Evolutionary conservation across 768 basidiomycete species (phyloP).

Genomic region (Trametes meyenii): DNA sequence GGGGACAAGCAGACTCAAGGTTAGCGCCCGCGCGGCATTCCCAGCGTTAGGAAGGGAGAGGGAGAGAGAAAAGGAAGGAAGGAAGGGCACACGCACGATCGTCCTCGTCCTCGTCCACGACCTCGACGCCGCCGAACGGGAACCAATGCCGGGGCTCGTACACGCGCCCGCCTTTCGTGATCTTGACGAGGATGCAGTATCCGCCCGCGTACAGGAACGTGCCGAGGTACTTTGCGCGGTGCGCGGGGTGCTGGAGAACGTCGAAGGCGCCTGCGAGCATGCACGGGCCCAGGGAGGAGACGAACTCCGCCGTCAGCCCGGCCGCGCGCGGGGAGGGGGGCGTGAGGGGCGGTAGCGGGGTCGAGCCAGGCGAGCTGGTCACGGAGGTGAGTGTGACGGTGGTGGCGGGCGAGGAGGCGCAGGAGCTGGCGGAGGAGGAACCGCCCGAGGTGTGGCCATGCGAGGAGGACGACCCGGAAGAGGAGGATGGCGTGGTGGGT

Average conservation of each 20-base stretch:
- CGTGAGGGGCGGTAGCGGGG: background rate
- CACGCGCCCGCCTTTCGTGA: slow-evolving; percentile 67
- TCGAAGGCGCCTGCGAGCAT: slow-evolving; percentile 85
- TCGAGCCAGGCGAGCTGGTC: background rate
- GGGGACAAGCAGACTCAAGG: background rate
- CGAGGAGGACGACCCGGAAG: slow-evolving; percentile 24
- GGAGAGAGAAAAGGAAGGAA: too few species aligned
- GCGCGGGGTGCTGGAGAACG: slow-evolving; percentile 70
- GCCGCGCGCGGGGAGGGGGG: slow-evolving; percentile 11
- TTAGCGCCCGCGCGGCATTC: background rate
- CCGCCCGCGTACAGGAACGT: slow-evolving; percentile 88
- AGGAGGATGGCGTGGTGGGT: slow-evolving; percentile 12
- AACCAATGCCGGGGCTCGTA: slow-evolving; percentile 95
- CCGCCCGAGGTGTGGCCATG: background rate
- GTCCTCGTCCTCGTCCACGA: slow-evolving; percentile 67
- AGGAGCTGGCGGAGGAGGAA: slow-evolving; percentile 4
- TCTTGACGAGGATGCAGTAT: slow-evolving; percentile 86
- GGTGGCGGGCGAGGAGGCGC: slow-evolving; percentile 4
- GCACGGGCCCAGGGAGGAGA: slow-evolving; percentile 78
- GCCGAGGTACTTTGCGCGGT: slow-evolving; percentile 72
- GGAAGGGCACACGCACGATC: slow-evolving; percentile 63
- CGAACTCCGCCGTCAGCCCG: slow-evolving; percentile 53
- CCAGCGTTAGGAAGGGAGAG: background rate
- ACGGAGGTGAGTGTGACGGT: background rate
- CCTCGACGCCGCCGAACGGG: slow-evolving; percentile 68